Conservation (phyloP, 495 filamentous ascomycete species). For the Penicillium egyptiacum region DNA sequence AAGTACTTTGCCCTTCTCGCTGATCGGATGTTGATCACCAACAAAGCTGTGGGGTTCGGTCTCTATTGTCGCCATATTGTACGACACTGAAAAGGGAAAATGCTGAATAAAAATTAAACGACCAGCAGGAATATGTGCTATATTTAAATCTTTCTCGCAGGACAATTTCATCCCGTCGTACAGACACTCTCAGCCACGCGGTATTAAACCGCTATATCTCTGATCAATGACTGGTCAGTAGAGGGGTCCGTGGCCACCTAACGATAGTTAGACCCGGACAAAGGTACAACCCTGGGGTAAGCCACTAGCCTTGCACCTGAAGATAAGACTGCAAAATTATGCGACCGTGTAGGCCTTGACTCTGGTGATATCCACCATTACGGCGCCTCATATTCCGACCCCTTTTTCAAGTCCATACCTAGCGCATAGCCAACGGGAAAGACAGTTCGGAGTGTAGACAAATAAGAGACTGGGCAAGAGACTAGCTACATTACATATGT, state of each 20-base stretch:
- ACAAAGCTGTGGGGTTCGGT: slow-evolving; percentile 1
- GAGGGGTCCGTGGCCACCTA: slow-evolving; percentile 2
- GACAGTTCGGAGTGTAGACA: no score
- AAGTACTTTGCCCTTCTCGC: slow-evolving; percentile 25
- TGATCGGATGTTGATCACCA: not conserved
- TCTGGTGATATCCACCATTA: not conserved
- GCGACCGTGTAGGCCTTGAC: not conserved
- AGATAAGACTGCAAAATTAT: not conserved
- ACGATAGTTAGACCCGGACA: not conserved
- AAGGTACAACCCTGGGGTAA: slow-evolving; percentile 3
- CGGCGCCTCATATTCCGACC: not conserved
- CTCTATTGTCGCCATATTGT: slow-evolving; percentile 13
- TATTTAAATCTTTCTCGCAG: not conserved
- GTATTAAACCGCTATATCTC: not conserved
- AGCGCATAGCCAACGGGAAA: not conserved
- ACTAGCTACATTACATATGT: no score
- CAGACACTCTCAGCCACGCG: not conserved
- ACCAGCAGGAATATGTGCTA: not conserved
- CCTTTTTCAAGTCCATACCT: not conserved
- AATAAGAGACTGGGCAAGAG: not conserved
- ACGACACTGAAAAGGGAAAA: not conserved
- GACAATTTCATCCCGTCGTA: not conserved
- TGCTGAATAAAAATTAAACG: not conserved
- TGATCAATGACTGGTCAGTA: slow-evolving; percentile 1
- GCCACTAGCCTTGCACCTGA: not conserved